These are phyloP conservation scores for Blastobotrys capitulatus DNA, from an alignment of 1,139 yeast species.

Conservation along the genomic window DNA sequence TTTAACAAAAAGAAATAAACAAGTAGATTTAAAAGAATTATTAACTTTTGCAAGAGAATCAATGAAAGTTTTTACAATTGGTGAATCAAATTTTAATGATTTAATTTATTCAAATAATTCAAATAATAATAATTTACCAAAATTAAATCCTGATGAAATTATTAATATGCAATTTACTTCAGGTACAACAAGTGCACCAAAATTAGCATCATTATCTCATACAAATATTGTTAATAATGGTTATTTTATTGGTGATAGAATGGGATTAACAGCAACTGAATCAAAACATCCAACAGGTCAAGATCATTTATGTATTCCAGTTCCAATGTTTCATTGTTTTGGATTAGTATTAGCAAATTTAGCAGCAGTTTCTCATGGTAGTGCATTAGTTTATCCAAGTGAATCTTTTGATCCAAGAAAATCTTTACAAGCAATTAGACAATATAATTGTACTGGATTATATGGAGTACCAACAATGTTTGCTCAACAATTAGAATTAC, in stretches of 20 bases:
- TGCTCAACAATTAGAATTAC: slow-evolving; percentile 29
- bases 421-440: slow-evolving; percentile 25
- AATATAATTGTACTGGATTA: slow-evolving; percentile 25
- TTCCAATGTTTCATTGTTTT: slow-evolving; percentile 35
- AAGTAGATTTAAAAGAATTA: slow-evolving; percentile 6
- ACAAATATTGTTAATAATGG: slow-evolving; percentile 31
- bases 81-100: background rate
- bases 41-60: slow-evolving; percentile 4
- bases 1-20: slow-evolving; percentile 6
- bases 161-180: slow-evolving; percentile 34
- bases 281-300: slow-evolving; percentile 27
- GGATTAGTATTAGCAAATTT: slow-evolving; percentile 33
- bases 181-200: slow-evolving; percentile 32
- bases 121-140: slow-evolving; percentile 6
- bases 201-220: slow-evolving; percentile 30
- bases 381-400: slow-evolving; percentile 30
- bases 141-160: slow-evolving; percentile 18
- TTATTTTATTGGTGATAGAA: slow-evolving; percentile 25
- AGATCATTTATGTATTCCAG: slow-evolving; percentile 32
- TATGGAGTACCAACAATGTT: slow-evolving; percentile 36
- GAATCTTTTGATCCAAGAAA: slow-evolving; percentile 29
- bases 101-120: background rate
- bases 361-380: slow-evolving; percentile 28
- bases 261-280: slow-evolving; percentile 26
- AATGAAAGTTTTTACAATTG: slow-evolving; percentile 8